A percentile compares a stretch with the other conserved stretches of the same genome.
Conservation (phyloP, 2,329 filamentous ascomycete species). For the Coniosporium tulheliwenetii region DNA sequence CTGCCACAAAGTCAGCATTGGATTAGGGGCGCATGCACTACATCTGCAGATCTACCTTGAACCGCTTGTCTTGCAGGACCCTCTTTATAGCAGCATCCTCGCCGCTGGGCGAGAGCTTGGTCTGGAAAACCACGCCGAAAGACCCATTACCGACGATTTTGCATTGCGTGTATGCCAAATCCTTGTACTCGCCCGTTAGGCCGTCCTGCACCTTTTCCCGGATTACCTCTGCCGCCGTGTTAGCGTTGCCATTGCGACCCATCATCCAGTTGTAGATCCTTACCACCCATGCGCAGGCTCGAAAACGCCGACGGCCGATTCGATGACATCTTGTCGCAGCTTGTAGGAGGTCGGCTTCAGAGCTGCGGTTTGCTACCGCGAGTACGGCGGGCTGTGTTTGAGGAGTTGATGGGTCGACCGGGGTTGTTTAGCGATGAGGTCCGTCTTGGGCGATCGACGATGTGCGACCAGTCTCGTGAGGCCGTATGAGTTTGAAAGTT, state of each 20-base stretch:
- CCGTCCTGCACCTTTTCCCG: slow-evolving; percentile 99
- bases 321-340: slow-evolving; percentile 55
- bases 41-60: slow-evolving; percentile 58
- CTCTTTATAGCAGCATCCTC: slow-evolving; percentile 99
- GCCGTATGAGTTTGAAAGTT: no score
- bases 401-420: slow-evolving; percentile 28
- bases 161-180: slow-evolving; percentile 97
- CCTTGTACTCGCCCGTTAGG: slow-evolving; percentile 86
- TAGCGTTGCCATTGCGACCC: slow-evolving; percentile 10
- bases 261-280: slow-evolving; percentile 22
- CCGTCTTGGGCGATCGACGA: slow-evolving; percentile 34
- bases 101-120: slow-evolving; percentile 91
- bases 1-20: slow-evolving; percentile 33
- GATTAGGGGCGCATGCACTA: not conserved
- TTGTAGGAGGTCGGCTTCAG: slow-evolving; percentile 7
- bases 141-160: slow-evolving; percentile 99
- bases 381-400: slow-evolving; percentile 24
- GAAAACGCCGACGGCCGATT: slow-evolving; percentile 82
- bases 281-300: slow-evolving; percentile 92
- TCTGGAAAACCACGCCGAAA: slow-evolving; percentile 98
- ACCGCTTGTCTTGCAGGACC: slow-evolving; percentile 96
- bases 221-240: slow-evolving; percentile 60
- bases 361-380: slow-evolving; percentile 22
- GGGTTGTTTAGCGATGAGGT: slow-evolving; percentile 26
- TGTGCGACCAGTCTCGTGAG: no score